Percentiles rank a stretch among this genome's conserved stretches.
phyloP scores from a whole-genome alignment of 164 flowering plant species.

The Annona cherimola region DNA sequence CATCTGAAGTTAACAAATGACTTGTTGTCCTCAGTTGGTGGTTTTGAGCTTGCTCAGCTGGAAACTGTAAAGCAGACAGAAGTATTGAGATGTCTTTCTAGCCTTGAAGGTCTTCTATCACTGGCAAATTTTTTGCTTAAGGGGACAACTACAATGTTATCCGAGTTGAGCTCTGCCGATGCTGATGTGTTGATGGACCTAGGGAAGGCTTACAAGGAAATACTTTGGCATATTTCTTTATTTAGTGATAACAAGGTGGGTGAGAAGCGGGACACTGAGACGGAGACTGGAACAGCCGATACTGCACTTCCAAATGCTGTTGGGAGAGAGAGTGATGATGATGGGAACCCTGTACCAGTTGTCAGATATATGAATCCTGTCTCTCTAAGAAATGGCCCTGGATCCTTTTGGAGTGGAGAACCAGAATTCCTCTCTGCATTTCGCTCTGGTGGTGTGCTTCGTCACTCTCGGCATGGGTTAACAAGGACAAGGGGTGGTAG shows the following conservation, averaged over 20 bases:
- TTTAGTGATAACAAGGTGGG: conserved; percentile 63
- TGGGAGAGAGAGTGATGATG: conserved; percentile 80
- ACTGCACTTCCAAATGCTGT: conserved; percentile 33
- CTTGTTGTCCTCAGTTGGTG: conserved; percentile 42
- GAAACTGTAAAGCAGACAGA: conserved; percentile 45
- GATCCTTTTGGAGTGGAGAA: conserved; percentile 60
- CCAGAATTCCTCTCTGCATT: conserved; percentile 60
- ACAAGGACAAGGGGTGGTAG: conserved; percentile 71
- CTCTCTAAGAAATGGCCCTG: conserved; percentile 49
- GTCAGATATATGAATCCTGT: conserved; percentile 65
- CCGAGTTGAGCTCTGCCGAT: conserved; percentile 74
- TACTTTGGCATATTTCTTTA: conserved; percentile 76
- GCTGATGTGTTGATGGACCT: conserved; percentile 82
- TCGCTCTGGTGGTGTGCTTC: conserved; percentile 58
- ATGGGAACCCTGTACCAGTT: conserved; percentile 35
- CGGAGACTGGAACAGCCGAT: conserved; percentile 48
- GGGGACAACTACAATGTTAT: conserved; percentile 54
- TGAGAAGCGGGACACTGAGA: conserved; percentile 50
- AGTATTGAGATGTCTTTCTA: conserved; percentile 53
- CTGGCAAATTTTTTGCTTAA: conserved; percentile 67
- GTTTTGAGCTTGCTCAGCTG: conserved; percentile 43
- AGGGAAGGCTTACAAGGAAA: conserved; percentile 62
- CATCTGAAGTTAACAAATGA: conserved; percentile 57
- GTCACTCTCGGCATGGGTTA: conserved; percentile 70
- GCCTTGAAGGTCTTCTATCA: conserved; percentile 69